Evolutionary conservation across 805 yeast species (phyloP).

Genomic region (Spathaspora hagerdaliae): DNA sequence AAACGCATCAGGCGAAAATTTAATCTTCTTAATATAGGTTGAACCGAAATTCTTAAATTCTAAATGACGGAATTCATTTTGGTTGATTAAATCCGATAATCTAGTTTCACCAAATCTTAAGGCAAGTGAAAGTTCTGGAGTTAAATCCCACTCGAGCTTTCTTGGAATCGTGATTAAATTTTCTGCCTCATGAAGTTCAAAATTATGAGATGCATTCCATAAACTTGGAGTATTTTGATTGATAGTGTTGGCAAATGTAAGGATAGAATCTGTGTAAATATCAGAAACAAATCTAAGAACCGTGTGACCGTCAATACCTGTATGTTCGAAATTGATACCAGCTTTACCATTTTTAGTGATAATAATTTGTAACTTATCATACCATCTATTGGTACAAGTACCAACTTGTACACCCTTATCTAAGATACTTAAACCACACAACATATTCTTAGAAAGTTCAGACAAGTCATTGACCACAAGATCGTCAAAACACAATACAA

Average conservation of each 20-base stretch:
- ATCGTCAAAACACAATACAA: slow-evolving; percentile 81
- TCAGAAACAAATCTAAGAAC: slow-evolving; percentile 84
- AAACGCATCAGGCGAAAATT: slow-evolving; percentile 91
- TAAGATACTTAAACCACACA: slow-evolving; percentile 77
- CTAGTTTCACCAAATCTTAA: slow-evolving; percentile 89
- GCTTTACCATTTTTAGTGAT: slow-evolving; percentile 87
- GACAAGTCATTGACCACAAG: slow-evolving; percentile 57
- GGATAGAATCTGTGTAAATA: slow-evolving; percentile 85
- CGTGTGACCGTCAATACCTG: slow-evolving; percentile 96
- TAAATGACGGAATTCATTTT: slow-evolving; percentile 79
- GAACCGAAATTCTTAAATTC: slow-evolving; percentile 75
- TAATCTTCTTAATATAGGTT: slow-evolving; percentile 74
- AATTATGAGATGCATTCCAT: slow-evolving; percentile 37
- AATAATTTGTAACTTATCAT: slow-evolving; percentile 85
- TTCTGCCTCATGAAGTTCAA: slow-evolving; percentile 33
- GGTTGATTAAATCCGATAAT: slow-evolving; percentile 80
- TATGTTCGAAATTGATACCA: slow-evolving; percentile 89
- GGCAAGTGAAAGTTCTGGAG: slow-evolving; percentile 70
- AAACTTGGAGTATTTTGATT: slow-evolving; percentile 71
- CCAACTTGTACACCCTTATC: slow-evolving; percentile 89
- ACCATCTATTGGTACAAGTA: slow-evolving; percentile 93
- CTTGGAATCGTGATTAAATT: slow-evolving; percentile 64
- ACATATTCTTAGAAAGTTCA: slow-evolving; percentile 75
- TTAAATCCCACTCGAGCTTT: slow-evolving; percentile 83
- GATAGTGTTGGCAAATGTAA: slow-evolving; percentile 80